Base-by-base conservation (phyloP, 2,329 filamentous ascomycete genomes). In the Neofusicoccum laricinum region DNA sequence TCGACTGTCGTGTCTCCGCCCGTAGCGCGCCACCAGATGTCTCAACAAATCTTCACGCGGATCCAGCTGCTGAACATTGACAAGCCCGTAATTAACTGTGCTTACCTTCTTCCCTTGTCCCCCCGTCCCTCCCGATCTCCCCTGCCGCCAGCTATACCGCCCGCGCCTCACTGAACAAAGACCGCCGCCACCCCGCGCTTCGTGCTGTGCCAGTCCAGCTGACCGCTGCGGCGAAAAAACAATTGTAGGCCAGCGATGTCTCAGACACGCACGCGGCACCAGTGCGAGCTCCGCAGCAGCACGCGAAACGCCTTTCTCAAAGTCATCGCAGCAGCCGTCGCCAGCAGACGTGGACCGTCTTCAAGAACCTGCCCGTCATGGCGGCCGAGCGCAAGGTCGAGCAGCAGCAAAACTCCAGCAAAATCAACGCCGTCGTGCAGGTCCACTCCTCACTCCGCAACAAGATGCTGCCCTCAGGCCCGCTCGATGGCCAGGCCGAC, bases 221-320 rank as follows among this genome's bases (percentile, higher is more conserved):
- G 53, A 58, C 25, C 38, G 12, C 6, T 2, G 10, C 45, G 17
- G 14, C 12, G 45, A 30, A 57, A 57, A 57, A 32, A 15, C 40
- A 59, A 46, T 7, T 32, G 34, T 19, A 59, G 55, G n/a, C 30
- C 55, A 45, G 55, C 55, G n/a, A 59, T 59, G 55, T 59, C 55
- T 59, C 55, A 59, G 55, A 46, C 55, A 36, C 43, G 25, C 41
- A 10, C 41, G 25, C 25, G 25, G 25, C 25, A 30, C 25, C 25
- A 30, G 4, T 30, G 25, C 25, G 25, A 30, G 25, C 4, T 6
- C 10, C 25, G 7, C 25, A 50, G 30, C 19, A 45, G 30, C 46
- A 46, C 19, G 40, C 55, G 25, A 32, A 41, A 36, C 55, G 11
- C 19, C 25, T 14, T 14, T 21, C 40, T 3, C 51, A 38, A 4